Evolutionary conservation across 345 rosid species (phyloP), one percentile per base, ranked within the genome.

Genomic region (Lepidium africanum): DNA sequence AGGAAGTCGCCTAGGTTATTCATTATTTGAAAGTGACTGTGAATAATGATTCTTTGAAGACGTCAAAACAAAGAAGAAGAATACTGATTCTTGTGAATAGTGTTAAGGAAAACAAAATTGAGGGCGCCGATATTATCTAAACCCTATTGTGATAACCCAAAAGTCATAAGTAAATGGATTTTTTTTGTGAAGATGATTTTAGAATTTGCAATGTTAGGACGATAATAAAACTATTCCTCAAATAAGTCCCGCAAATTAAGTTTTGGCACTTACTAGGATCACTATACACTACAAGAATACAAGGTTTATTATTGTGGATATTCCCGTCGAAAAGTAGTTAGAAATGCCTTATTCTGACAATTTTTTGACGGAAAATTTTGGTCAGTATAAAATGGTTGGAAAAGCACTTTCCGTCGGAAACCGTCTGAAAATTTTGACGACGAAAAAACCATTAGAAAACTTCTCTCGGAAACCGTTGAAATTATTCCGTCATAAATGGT

Each of bases 11-110:
- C 52, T 72, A 72, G 58, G 49, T 16, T 63, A 10, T 42, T 49
- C 60, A 65, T 49, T 59, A 65, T 50, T 41, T 51, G 62, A 66
- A 73, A 65, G 61, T 59, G 77, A 51, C 59, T 46, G 32, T 73
- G 48, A 58, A 59, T 59, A 66, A 51, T 65, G 52, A 58, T 65
- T 65, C 30, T 15, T 52, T 53, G 21, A 19, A 60, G n/a, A 36
- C 6, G 14, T 52, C 38, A 9, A 48, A 25, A 49, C 3, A 13
- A 50, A 17, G 21, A 46, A 16, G 19, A 11, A 16, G 10, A 45
- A 53, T 54, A 62, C 54, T 70, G 45, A 55, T 39, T 30, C 9
- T 35, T 35, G 36, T 15, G 42, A 21, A 60, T 11, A 45, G n/a
- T 72, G 60, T 65, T 57, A 5, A 38, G 30, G 43, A 45, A 51